Evolutionary conservation across 805 yeast genomes (phyloP), one percentile per base, ranked within the genome.

Genomic region (Candida silvatica): DNA sequence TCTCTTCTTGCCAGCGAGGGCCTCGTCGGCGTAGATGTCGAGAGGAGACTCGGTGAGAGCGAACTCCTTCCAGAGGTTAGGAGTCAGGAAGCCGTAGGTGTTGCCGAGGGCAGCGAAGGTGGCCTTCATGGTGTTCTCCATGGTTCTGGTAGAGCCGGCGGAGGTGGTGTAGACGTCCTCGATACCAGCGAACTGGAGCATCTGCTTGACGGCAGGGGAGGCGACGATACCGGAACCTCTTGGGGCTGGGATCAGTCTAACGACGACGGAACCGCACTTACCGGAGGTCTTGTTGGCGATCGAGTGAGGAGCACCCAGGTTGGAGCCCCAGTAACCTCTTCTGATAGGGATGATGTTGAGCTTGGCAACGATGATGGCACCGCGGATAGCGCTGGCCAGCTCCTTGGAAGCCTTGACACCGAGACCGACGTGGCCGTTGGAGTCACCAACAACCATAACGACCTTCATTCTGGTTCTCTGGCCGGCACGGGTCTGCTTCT

Each of bases 401-500:
- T 92, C 98, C 87, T 92, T 92, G 61, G 98, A 95, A 68, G 97
- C 90, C 87, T 92, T 92, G 77, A 92, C 87, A 77, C 98, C 98
- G 67, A 92, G 82, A 85, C 98, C 98, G 73, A 92, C 96, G 80
- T 92, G 98, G 69, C 98, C 98, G 86, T 87, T 86, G 64, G 88
- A 75, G 78, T 92, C 98, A 78, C 98, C 98, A 67, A 92, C 87
- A 64, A 92, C 87, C 66, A 92, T 97, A 64, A 92, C 95, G 71
- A 97, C 98, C 92, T 94, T 94, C 82, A 92, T 88, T 80, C 98
- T 87, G 74, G 97, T 92, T 81, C 98, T 90, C 80, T 92, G 98
- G 87, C 98, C 98, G 62, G 98, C 98, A 75, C 95, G 80, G 80
- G 98, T 92, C 77, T 92, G 98, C 82, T 92, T 92, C 77, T 92